Conservation (phyloP, 495 filamentous ascomycete species). For the Astrothelium subdiscretum region DNA sequence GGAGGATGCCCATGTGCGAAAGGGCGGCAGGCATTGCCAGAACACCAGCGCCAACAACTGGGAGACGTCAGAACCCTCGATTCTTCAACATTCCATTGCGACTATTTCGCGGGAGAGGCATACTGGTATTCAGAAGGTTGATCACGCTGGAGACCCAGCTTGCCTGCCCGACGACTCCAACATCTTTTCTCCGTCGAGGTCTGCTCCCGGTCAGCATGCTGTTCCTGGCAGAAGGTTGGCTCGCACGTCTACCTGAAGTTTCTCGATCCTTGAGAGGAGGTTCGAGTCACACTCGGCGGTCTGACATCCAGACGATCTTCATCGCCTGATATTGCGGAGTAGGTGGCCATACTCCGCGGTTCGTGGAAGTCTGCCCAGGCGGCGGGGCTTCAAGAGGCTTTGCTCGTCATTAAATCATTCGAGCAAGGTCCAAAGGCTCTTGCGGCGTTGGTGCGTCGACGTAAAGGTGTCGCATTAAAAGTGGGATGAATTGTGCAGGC, state of each 20-base stretch:
- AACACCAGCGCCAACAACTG: conserved; percentile 87
- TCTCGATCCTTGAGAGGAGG: conserved; percentile 23
- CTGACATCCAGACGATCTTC: conserved; percentile 24
- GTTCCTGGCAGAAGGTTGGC: conserved; percentile 7
- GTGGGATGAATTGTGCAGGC: not conserved
- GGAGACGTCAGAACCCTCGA: conserved; percentile 4
- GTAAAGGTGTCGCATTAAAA: not conserved
- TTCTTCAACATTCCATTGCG: not conserved
- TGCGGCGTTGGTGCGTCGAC: not conserved
- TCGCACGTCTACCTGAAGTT: conserved; percentile 20
- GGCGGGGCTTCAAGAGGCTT: not conserved
- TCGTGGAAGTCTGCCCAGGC: too few relatives aligned
- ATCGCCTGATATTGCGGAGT: conserved; percentile 30
- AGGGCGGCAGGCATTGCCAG: conserved; percentile 91
- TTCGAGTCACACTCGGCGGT: conserved; percentile 23
- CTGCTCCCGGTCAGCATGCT: conserved; percentile 25
- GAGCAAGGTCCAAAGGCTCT: not conserved
- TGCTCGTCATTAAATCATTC: not conserved
- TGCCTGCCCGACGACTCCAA: conserved; percentile 54
- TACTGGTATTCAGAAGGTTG: conserved; percentile 92
- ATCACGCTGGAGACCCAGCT: conserved; percentile 86
- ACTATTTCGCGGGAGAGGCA: conserved; percentile 11
- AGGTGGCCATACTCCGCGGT: conserved; percentile 23
- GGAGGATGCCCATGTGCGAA: conserved; percentile 77
- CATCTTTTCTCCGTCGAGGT: conserved; percentile 34